phyloP scores from a whole-genome alignment of 2,329 filamentous ascomycete species.

The Hyphodiscus sp. region DNA sequence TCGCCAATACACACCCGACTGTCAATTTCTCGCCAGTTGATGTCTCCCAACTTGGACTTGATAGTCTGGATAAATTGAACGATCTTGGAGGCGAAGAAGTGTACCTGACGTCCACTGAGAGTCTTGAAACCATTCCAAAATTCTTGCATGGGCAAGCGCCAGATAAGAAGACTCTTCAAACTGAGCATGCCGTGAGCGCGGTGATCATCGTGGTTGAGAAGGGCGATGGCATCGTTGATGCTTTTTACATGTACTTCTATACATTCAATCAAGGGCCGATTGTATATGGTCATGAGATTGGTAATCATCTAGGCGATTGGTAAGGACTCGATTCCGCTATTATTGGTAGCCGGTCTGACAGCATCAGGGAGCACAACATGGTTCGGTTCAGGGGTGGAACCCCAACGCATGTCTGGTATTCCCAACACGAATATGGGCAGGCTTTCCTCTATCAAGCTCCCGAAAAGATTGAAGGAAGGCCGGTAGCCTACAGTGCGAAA shows the following conservation, averaged over 20 bases:
- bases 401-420: conserved; percentile 80
- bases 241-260: conserved; percentile 27
- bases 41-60: conserved; percentile 33
- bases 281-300: conserved; percentile 14
- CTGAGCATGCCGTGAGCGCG: conserved; percentile 37
- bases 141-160: conserved; percentile 44
- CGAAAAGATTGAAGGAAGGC: conserved; percentile 68
- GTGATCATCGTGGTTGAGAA: conserved; percentile 70
- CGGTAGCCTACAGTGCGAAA: conserved; percentile 59
- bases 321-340: conserved; percentile 1
- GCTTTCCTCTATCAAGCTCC: conserved; percentile 81
- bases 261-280: conserved; percentile 23
- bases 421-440: conserved; percentile 82
- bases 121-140: conserved; percentile 34
- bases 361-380: conserved; percentile 67
- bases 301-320: conserved; percentile 54
- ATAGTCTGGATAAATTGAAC: conserved; percentile 41
- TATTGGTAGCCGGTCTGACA: background rate
- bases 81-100: conserved; percentile 31
- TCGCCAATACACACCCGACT: conserved; percentile 37
- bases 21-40: conserved; percentile 34
- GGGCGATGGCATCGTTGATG: conserved; percentile 37
- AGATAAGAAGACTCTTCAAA: conserved; percentile 39
- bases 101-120: conserved; percentile 40
- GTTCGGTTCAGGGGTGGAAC: conserved; percentile 79